Conservation (phyloP, 768 basidiomycete genomes). For the Panaeolus papilionaceus region DNA sequence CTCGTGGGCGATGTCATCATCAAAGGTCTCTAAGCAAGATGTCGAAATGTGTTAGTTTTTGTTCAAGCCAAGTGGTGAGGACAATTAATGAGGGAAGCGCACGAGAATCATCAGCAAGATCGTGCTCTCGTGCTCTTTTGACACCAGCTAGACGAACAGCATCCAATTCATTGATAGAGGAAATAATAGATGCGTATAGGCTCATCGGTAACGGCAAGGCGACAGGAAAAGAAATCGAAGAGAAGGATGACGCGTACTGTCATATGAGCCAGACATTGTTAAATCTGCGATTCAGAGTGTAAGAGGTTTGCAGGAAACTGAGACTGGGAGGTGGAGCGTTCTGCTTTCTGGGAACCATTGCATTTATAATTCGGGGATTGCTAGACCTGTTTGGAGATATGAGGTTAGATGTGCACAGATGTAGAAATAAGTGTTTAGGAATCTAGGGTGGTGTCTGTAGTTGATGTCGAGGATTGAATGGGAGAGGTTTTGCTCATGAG, state of each 20-base stretch:
- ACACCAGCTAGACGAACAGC: neutral
- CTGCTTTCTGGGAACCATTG: neutral
- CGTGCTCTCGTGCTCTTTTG: neutral
- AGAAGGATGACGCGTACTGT: neutral
- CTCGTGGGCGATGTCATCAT: neutral
- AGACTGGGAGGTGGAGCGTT: neutral
- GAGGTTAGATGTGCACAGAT: neutral
- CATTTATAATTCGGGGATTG: neutral
- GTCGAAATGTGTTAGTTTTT: neutral
- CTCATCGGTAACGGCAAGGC: neutral
- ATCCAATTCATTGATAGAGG: neutral
- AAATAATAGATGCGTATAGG: neutral
- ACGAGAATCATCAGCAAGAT: neutral
- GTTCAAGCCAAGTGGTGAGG: too few relatives aligned
- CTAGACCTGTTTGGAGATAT: neutral
- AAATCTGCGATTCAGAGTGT: neutral
- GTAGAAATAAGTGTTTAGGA: neutral
- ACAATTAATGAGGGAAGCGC: neutral
- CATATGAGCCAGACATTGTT: neutral
- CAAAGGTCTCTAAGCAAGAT: neutral
- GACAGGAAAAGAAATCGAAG: neutral
- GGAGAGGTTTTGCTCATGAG: neutral
- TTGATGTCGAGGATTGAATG: neutral
- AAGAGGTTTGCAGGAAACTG: neutral
- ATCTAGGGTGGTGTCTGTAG: neutral